phyloP scores from a whole-genome alignment of 495 filamentous ascomycete species.

The Astrocystis sublimbata region DNA sequence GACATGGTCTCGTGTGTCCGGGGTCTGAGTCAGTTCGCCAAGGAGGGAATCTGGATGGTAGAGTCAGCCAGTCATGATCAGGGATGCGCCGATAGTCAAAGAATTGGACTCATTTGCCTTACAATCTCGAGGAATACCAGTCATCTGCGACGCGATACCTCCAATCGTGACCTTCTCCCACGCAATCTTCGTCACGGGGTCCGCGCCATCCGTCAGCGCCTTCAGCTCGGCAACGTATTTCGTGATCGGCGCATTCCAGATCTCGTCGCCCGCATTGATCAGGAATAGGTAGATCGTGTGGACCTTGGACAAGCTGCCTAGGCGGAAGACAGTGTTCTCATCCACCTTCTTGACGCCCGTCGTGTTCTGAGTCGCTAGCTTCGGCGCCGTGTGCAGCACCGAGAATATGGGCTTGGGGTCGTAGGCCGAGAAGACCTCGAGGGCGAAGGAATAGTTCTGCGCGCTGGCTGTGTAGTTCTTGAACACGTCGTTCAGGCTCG shows the following conservation, averaged over 20 bases:
- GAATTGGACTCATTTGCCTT: too few species aligned
- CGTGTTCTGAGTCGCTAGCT: conserved; percentile 31
- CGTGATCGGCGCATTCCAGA: conserved; percentile 45
- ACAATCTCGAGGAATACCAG: conserved; percentile 53
- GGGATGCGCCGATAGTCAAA: not conserved
- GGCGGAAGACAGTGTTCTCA: conserved; percentile 47
- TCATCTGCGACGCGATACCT: conserved; percentile 54
- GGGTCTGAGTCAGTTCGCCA: conserved; percentile 44
- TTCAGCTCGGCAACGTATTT: conserved; percentile 58
- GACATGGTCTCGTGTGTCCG: conserved; percentile 30
- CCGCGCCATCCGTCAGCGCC: conserved; percentile 32
- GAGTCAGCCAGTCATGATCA: not conserved
- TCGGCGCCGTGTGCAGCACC: conserved; percentile 51
- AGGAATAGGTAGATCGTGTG: conserved; percentile 49
- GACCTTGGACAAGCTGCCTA: conserved; percentile 56
- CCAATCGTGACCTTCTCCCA: conserved; percentile 61
- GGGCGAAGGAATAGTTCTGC: conserved; percentile 48
- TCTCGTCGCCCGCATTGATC: conserved; percentile 39
- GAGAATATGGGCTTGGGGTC: conserved; percentile 46
- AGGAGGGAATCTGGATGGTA: conserved; percentile 44
- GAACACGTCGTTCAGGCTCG: conserved; percentile 39
- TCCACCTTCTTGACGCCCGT: conserved; percentile 45
- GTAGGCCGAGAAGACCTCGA: conserved; percentile 51
- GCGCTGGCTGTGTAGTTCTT: conserved; percentile 25
- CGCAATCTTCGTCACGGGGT: conserved; percentile 36